A percentile compares a stretch with the other conserved stretches of the same genome.
Conservation (phyloP, 2,329 filamentous ascomycete species). For the Ophiosphaerella herpotricha region DNA sequence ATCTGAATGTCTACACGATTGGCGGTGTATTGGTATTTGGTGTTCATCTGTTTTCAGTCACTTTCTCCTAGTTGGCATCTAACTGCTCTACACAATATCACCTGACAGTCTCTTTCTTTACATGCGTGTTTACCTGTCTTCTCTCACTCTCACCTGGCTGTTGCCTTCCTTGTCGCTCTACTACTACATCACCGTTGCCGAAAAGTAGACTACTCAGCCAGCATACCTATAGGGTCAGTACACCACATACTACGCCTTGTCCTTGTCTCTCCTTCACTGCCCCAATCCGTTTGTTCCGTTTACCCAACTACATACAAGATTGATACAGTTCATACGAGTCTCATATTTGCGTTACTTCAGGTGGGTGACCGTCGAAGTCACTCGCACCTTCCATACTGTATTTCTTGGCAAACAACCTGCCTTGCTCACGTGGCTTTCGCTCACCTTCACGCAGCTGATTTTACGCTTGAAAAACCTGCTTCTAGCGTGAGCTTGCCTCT, state of each 20-base stretch:
- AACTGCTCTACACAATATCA: not conserved
- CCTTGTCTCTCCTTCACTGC: not conserved
- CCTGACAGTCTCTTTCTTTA: not conserved
- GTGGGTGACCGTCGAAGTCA: not conserved
- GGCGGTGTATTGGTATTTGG: constrained; percentile 8
- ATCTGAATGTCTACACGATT: constrained; percentile 4
- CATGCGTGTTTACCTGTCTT: not conserved
- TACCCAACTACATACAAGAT: no score
- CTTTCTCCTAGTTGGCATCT: not conserved
- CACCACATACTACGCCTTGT: not conserved
- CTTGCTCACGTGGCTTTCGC: not conserved
- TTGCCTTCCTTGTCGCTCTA: not conserved
- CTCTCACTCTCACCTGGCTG: constrained; percentile 10
- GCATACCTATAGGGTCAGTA: no score
- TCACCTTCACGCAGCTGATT: constrained; percentile 2
- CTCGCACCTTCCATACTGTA: constrained; percentile 1
- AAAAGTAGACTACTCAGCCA: not conserved
- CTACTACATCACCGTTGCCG: not conserved
- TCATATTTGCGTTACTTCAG: not conserved
- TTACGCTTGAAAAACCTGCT: not conserved
- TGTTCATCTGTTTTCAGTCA: constrained; percentile 1
- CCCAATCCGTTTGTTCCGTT: no score
- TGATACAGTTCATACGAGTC: no score
- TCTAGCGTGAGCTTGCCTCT: not conserved
- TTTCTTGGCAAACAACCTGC: constrained; percentile 6